Evolutionary conservation across 495 filamentous ascomycete genomes (phyloP), one percentile per base, ranked within the genome.

Genomic region (Podospora pseudocomata): DNA sequence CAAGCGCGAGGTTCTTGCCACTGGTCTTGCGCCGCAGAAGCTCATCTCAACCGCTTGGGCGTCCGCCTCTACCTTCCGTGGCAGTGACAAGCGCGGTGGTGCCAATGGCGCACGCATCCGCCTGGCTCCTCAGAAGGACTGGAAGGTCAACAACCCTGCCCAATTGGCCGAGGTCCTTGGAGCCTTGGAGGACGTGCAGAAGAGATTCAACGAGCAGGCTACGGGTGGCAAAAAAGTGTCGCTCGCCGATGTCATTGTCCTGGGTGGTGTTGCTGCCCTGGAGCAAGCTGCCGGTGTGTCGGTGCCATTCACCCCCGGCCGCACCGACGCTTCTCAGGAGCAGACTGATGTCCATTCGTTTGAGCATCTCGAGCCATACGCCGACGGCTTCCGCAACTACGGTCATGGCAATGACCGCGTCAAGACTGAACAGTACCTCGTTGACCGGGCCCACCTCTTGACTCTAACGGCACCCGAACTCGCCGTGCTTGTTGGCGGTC

Each of bases 371-470:
- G 83, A 90, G 79, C 88, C 89, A 0, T 59, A 77, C 28, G 81
- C 81, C 64, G 89, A 92, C 71, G 89, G 87, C 23, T 92, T 92
- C 89, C 89, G 89, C 78, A 91, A 87, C 85, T 92, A 89, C 71
- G 88, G 89, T 73, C 79, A 81, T 60, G 85, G 83, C 9, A 86
- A 83, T 5, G 63, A 72, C 5, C 86, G 87, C 34, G 87, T 88
- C 3, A 80, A 80, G 71, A 82, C 85, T 26, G 89, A 92, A 77
- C 83, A 90, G 71, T 82, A 85, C 73, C 85, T 91, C 58, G 82
- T 92, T 68, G 89, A 92, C 84, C 83, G 78, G 66, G 89, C 89
- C 3, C 80, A 90, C 61, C 84, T 88, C 19, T 86, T 92, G 32
- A 89, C 84, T 7, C 87, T 92, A 27, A 81, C 87, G 13, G 85